These are phyloP conservation scores for Tuber calosporum DNA, from an alignment of 495 filamentous ascomycete genomes.

Conservation along the genomic window DNA sequence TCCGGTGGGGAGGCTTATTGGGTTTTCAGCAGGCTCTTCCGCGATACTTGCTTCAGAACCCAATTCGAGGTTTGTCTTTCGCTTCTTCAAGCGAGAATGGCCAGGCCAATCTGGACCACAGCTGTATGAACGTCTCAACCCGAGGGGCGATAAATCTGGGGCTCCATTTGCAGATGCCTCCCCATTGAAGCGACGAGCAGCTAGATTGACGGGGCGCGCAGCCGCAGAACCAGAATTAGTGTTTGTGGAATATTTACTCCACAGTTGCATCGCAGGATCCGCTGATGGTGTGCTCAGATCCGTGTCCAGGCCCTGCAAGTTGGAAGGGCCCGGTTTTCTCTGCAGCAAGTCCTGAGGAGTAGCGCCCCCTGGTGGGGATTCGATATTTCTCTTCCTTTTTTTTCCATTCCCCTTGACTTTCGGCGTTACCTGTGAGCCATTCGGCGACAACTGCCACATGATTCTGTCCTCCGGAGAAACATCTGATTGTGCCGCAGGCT, in stretches of 20 bases:
- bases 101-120: constrained; percentile 48
- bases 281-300: constrained; percentile 64
- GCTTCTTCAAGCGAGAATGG: constrained; percentile 51
- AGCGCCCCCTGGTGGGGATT: constrained; percentile 72
- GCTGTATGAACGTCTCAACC: constrained; percentile 34
- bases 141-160: constrained; percentile 30
- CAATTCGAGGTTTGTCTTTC: constrained; percentile 48
- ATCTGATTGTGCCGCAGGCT: constrained; percentile 44
- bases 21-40: constrained; percentile 45
- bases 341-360: constrained; percentile 52
- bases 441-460: constrained; percentile 55
- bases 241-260: constrained; percentile 50
- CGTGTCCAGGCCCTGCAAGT: constrained; percentile 51
- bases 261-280: constrained; percentile 73
- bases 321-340: constrained; percentile 45
- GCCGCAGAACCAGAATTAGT: constrained; percentile 15
- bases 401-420: constrained; percentile 48
- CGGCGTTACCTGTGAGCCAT: constrained; percentile 45
- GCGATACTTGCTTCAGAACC: constrained; percentile 41
- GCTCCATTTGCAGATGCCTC: constrained; percentile 15
- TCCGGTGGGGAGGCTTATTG: constrained; percentile 39
- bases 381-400: constrained; percentile 65
- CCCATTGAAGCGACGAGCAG: constrained; percentile 34
- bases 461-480: constrained; percentile 65
- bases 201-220: constrained; percentile 31